Conservation (phyloP, 768 basidiomycete genomes). For the Russula sp. region DNA sequence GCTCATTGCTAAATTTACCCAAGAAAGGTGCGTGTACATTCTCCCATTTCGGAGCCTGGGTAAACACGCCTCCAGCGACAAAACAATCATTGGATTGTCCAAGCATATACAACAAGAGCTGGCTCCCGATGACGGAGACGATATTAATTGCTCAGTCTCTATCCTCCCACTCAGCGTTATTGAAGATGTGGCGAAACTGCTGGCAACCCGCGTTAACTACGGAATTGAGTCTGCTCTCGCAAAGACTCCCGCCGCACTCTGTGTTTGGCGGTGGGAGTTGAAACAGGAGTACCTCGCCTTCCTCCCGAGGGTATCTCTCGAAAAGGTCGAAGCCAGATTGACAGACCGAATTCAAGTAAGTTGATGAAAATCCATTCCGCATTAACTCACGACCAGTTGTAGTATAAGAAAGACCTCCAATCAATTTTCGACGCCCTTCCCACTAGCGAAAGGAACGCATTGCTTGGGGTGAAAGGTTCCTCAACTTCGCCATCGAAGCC, state of each 20-base stretch:
- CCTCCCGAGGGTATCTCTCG: conserved; percentile 59
- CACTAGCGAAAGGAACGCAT: conserved; percentile 46
- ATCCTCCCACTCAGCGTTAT: conserved; percentile 44
- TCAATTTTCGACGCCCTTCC: conserved; percentile 52
- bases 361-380: neutral
- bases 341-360: conserved; percentile 62
- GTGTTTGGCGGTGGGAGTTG: conserved; percentile 86
- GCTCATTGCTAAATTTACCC: conserved; percentile 73
- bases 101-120: conserved; percentile 68
- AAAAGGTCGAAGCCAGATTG: conserved; percentile 54
- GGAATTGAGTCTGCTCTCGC: conserved; percentile 55
- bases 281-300: conserved; percentile 50
- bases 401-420: conserved; percentile 58
- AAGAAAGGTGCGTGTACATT: conserved; percentile 63
- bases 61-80: conserved; percentile 52
- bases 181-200: conserved; percentile 56
- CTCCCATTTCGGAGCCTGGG: neutral
- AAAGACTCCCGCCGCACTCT: conserved; percentile 57
- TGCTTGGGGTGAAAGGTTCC: conserved; percentile 42
- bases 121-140: conserved; percentile 58
- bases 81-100: conserved; percentile 52
- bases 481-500: conserved; percentile 31
- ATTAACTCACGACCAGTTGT: neutral
- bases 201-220: conserved; percentile 73
- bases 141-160: conserved; percentile 34